phyloP scores from a whole-genome alignment of 352 stramenopile genomes.

The Blastocystis sp. region DNA sequence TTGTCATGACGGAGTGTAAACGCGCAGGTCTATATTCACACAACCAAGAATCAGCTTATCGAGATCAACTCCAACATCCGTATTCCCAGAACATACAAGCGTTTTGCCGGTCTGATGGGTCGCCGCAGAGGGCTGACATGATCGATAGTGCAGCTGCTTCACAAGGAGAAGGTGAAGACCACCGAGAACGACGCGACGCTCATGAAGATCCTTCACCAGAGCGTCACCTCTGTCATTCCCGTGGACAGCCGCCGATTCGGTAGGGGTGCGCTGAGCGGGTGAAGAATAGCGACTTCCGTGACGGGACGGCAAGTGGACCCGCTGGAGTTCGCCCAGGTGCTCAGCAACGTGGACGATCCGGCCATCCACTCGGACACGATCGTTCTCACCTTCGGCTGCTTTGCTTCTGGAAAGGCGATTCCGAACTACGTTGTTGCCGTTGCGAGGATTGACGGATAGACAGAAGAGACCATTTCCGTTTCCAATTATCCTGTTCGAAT shows the following conservation, averaged over 20 bases:
- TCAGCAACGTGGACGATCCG: constrained; percentile 75
- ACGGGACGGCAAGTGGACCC: constrained; percentile 50
- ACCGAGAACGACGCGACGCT: constrained; percentile 85
- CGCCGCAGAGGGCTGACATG: constrained; percentile 78
- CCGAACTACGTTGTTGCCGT: constrained; percentile 79
- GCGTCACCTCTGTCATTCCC: constrained; percentile 90
- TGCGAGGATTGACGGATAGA: constrained; percentile 93
- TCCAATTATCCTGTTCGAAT: constrained; percentile 60
- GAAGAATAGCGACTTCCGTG: constrained; percentile 79
- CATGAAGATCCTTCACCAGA: constrained; percentile 99
- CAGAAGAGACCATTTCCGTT: constrained; percentile 58
- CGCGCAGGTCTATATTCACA: constrained; percentile 87
- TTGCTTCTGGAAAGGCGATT: constrained; percentile 38
- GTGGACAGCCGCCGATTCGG: constrained; percentile 86
- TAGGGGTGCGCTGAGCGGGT: constrained; percentile 94
- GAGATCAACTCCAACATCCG: constrained; percentile 95
- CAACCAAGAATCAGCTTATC: constrained; percentile 92
- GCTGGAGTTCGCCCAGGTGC: constrained; percentile 36
- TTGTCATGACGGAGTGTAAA: neutral
- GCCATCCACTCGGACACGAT: constrained; percentile 88
- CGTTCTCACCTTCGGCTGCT: constrained; percentile 57
- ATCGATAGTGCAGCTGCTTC: constrained; percentile 92
- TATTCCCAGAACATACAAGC: constrained; percentile 98
- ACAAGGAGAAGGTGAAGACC: constrained; percentile 99
- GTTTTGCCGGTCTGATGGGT: constrained; percentile 91